Base-by-base conservation (phyloP, 495 filamentous ascomycete species). In the Aspergillus homomorphus region DNA sequence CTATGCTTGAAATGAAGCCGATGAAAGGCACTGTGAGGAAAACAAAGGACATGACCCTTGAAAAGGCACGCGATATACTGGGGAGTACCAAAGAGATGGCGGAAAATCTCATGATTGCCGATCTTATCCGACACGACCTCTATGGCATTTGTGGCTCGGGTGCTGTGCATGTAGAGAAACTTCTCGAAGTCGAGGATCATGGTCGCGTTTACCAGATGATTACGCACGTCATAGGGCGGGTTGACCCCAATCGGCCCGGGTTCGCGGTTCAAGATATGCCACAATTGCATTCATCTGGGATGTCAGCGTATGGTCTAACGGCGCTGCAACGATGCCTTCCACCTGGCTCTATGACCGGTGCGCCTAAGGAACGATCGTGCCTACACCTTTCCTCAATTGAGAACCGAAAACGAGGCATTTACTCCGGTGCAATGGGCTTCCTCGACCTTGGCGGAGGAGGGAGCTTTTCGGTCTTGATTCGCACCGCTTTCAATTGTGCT, bases 41-140 rank as follows among this genome's bases (percentile, higher is more conserved):
- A 66, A 80, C 82, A 0, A 68, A 77, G 28, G 70, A 70, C 16
- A 82, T 84, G 66, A 93, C 88, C 1, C 74, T 87, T 44, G 81
- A 76, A 14, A 77, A 87, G 61, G 93, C 92, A 15, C 84, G 82
- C 42, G 69, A 70, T 42, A 82, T 92, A 58, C 82, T 96, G 4
- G 78, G 85, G 51, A 81, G 88, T 1, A 85, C 87, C 14, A 98
- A 98, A 67, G 94, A 97, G 66, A 87, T 86, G 64, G 92, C 94
- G 14, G 94, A 98, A 73, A 97, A 97, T 66, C 82, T 98, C 7
- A 98, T 98, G 94, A 97, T 98, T 59, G 91, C 96, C 1, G 94
- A 97, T 73, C 78, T 98, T 6, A 91, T 96, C 26, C 82, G 93
- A 0, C 93, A 97, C 67, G 94, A 98, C 70, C 77, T 98, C 20